These are phyloP conservation scores for Sporobolomyces pararoseus DNA, from an alignment of 768 basidiomycete species.

Conservation along the genomic window DNA sequence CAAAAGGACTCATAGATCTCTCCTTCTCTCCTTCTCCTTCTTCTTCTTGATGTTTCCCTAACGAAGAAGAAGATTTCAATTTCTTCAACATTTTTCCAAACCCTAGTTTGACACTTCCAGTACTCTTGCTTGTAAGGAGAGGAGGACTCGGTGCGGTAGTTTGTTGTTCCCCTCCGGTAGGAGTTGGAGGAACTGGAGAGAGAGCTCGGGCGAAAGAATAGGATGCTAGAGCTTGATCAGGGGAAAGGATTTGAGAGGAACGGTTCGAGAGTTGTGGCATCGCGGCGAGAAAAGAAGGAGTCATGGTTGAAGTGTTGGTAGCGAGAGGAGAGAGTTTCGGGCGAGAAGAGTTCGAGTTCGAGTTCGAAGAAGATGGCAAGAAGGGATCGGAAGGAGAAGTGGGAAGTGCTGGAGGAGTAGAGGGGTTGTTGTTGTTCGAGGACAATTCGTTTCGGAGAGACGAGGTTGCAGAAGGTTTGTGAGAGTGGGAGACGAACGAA, in stretches of 20 bases:
- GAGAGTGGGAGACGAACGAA: conserved; percentile 1
- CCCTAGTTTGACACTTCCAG: not conserved
- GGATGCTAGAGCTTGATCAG: conserved; percentile 35
- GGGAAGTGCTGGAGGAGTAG: too few species aligned
- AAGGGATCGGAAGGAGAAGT: not conserved
- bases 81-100: conserved; percentile 14
- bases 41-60: too few species aligned
- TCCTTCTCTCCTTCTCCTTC: not conserved
- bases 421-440: not conserved
- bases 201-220: conserved; percentile 29
- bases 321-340: conserved; percentile 8
- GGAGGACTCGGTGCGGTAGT: too few species aligned
- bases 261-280: conserved; percentile 6
- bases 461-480: conserved; percentile 23
- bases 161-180: not conserved
- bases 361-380: not conserved
- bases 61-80: not conserved
- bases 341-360: not conserved
- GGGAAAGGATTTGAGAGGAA: conserved; percentile 19
- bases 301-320: not conserved
- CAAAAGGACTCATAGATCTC: not conserved
- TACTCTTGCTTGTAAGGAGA: not conserved
- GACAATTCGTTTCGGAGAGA: conserved; percentile 25
- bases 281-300: not conserved
- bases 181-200: not conserved